phyloP scores from a whole-genome alignment of 1,284 basidiomycete genomes.

The Apiotrichum gamsii region DNA sequence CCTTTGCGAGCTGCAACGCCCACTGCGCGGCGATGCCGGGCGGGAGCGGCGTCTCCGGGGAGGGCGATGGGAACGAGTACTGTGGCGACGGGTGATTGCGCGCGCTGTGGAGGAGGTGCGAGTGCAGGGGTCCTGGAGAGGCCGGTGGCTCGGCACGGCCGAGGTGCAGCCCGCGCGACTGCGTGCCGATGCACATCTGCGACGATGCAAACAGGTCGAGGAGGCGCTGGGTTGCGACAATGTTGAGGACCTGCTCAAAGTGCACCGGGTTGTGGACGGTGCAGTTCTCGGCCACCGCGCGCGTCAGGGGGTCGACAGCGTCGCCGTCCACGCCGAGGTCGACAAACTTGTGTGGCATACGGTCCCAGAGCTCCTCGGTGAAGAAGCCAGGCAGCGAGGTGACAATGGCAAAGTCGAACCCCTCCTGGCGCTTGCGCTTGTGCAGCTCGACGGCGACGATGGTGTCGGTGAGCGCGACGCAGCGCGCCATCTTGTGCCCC shows the following conservation, averaged over 20 bases:
- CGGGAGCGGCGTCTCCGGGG: too few relatives aligned
- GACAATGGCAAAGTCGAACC: neutral
- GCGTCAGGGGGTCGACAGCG: too few relatives aligned
- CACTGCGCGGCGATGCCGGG: neutral
- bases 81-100: too few relatives aligned
- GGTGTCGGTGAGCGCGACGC: neutral
- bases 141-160: too few relatives aligned
- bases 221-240: neutral
- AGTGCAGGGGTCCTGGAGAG: too few relatives aligned
- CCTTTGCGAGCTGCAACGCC: neutral
- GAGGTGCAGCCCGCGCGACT: too few relatives aligned
- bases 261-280: neutral
- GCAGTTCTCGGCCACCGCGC: neutral
- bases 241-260: neutral
- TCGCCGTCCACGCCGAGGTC: neutral
- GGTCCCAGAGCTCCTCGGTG: neutral
- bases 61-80: too few relatives aligned
- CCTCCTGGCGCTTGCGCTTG: too few relatives aligned
- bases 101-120: too few relatives aligned
- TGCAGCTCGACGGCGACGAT: neutral
- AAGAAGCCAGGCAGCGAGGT: neutral
- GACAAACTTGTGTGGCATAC: neutral
- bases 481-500: neutral
- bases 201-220: neutral
- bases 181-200: neutral